Conservation (phyloP, 495 filamentous ascomycete genomes). For the Neurospora sp. region DNA sequence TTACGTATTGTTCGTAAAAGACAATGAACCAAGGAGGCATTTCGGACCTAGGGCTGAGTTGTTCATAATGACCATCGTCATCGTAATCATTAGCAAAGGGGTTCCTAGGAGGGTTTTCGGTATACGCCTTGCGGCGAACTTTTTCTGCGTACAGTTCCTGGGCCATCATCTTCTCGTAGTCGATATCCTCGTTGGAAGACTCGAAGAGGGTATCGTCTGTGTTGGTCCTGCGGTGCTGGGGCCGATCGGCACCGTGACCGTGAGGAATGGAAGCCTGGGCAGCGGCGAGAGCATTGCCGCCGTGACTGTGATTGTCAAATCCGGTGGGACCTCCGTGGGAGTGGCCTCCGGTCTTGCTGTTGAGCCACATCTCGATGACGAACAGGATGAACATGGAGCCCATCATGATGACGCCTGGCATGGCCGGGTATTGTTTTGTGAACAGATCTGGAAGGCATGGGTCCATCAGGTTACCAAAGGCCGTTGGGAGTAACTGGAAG, state of each 20-base stretch:
- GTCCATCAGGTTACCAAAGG: constrained; percentile 45
- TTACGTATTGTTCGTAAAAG: constrained; percentile 44
- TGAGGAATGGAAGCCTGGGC: not conserved
- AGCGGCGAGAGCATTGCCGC: constrained; percentile 6
- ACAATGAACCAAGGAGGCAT: constrained; percentile 47
- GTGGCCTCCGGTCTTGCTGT: constrained; percentile 39
- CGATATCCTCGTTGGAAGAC: constrained; percentile 16
- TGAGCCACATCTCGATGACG: constrained; percentile 46
- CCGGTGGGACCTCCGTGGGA: constrained; percentile 40
- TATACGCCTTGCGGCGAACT: constrained; percentile 1
- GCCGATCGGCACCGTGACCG: not conserved
- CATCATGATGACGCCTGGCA: constrained; percentile 53
- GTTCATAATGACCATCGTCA: not conserved
- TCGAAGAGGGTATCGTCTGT: constrained; percentile 21
- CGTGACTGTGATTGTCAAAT: constrained; percentile 17
- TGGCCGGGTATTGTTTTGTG: constrained; percentile 44
- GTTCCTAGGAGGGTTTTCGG: constrained; percentile 2
- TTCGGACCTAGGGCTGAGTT: constrained; percentile 26
- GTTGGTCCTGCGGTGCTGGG: constrained; percentile 19
- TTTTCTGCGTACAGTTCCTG: constrained; percentile 28
- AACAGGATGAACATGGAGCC: constrained; percentile 45
- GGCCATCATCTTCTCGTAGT: constrained; percentile 33
- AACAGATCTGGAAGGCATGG: constrained; percentile 51
- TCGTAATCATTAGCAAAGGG: constrained; percentile 19
- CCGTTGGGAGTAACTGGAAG: constrained; percentile 42